These are phyloP conservation scores for Porphyrellus cyaneotinctus DNA, from an alignment of 768 basidiomycete species.

Conservation along the genomic window DNA sequence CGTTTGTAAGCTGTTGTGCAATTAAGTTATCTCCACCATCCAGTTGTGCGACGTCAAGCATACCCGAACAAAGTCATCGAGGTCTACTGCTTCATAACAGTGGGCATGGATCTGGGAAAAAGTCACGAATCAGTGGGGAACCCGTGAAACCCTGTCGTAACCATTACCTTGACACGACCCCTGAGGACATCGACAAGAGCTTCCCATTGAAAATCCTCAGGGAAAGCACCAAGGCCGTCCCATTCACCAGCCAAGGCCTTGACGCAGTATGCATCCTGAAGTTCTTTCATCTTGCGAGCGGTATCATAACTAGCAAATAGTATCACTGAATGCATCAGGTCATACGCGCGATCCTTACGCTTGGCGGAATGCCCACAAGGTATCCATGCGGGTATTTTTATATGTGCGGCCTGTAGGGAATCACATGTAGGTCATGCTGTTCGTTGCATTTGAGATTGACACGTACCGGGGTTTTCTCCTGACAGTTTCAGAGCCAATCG, in stretches of 20 bases:
- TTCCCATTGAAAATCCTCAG: conserved; percentile 71
- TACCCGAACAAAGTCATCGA: conserved; percentile 65
- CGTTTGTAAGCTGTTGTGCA: conserved; percentile 67
- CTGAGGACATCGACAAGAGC: conserved; percentile 78
- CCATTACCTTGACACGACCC: conserved; percentile 70
- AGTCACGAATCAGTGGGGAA: conserved; percentile 1
- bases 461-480: conserved; percentile 49
- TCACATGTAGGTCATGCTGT: not conserved
- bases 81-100: conserved; percentile 58
- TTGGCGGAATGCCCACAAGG: conserved; percentile 48
- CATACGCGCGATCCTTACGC: conserved; percentile 32
- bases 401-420: conserved; percentile 25
- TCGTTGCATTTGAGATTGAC: not conserved
- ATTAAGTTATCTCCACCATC: conserved; percentile 2
- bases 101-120: conserved; percentile 34
- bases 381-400: conserved; percentile 42
- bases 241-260: conserved; percentile 40
- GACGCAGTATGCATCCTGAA: conserved; percentile 53
- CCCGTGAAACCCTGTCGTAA: not conserved
- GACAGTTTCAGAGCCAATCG: not conserved
- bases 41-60: conserved; percentile 20
- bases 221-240: conserved; percentile 49
- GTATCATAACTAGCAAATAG: conserved; percentile 40
- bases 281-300: conserved; percentile 49
- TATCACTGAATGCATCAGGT: conserved; percentile 1